Evolutionary conservation across 805 yeast genomes (phyloP), one percentile per base, ranked within the genome.

Genomic region (Kuraishia cidri): DNA sequence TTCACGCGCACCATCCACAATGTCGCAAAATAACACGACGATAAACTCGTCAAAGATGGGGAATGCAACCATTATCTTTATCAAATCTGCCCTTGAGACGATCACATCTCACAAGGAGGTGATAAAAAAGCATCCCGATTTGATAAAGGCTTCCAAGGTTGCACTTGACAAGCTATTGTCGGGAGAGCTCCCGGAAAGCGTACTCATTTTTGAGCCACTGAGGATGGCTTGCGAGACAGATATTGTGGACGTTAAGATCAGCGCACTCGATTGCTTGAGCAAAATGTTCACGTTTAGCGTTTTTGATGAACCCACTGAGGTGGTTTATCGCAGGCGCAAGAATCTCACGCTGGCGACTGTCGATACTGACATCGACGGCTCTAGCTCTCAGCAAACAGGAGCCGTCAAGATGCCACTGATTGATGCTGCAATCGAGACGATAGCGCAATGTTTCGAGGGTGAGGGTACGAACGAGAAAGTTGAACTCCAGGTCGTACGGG

Each of bases 401-500:
- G 27, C 11, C 11, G 24, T 34, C n/a, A 46, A 41, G 22, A 70
- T 70, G 30, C 67, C 69, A 15, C 50, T 85, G 38, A 76, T 92
- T 20, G 92, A 84, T 50, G 81, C 82, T 16, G 86, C 94, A 0
- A 82, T 90, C 26, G 81, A 80, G 41, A 82, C 87, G 11, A 83
- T 88, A 15, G 74, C 92, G 16, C 75, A 79, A 17, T 82, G 94
- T 42, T 90, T 85, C 53, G 84, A 80, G 39, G 94, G 94, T 26
- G 98, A 92, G 54, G 86, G 87, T 2, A 86, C 97, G 0, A 94
- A 88, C 50, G 83, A 83, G 16, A 76, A 71, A 36, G 75, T 94
- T 22, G 98, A 94, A 60, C 60, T 92, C 36, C 98, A 94, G 58
- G 90, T 92, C 9, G 81, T 90, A 21, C 76, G 94, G 48, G 97